Conservation (phyloP, 1,284 basidiomycete genomes). For the Ganoderma boninense region DNA sequence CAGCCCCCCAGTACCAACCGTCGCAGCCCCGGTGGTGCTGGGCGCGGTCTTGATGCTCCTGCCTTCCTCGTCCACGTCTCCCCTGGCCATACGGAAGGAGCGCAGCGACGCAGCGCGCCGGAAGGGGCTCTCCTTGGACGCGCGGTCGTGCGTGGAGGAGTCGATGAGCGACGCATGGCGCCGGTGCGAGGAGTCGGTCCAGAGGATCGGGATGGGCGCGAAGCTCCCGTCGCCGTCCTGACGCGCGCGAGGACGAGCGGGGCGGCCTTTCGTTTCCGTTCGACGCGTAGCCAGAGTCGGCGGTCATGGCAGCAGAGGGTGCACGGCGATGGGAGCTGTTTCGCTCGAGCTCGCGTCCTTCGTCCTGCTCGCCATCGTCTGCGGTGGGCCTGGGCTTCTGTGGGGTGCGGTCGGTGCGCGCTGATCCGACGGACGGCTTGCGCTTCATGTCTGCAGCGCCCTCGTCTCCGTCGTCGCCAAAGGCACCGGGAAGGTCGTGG, state of each 20-base stretch:
- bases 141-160: conserved; percentile 8
- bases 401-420: conserved; percentile 17
- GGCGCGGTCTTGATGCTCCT: conserved; percentile 33
- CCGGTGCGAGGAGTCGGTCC: conserved; percentile 29
- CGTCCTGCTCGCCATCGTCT: conserved; percentile 19
- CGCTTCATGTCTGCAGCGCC: not conserved
- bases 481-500: conserved; percentile 20
- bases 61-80: conserved; percentile 19
- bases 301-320: conserved; percentile 14
- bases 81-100: conserved; percentile 34
- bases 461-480: conserved; percentile 9
- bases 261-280: not conserved
- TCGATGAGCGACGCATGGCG: conserved; percentile 18
- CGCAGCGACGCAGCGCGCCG: conserved; percentile 39
- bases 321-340: conserved; percentile 20
- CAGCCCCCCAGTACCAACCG: conserved; percentile 36
- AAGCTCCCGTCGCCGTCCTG: conserved; percentile 11
- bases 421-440: conserved; percentile 17
- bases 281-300: conserved; percentile 42
- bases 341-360: not conserved
- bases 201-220: conserved; percentile 40
- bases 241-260: conserved; percentile 15
- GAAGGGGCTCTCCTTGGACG: conserved; percentile 13
- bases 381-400: conserved; percentile 13
- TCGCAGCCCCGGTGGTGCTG: conserved; percentile 28